phyloP scores from a whole-genome alignment of 257 asterid species.

The Voacanga thouarsii region DNA sequence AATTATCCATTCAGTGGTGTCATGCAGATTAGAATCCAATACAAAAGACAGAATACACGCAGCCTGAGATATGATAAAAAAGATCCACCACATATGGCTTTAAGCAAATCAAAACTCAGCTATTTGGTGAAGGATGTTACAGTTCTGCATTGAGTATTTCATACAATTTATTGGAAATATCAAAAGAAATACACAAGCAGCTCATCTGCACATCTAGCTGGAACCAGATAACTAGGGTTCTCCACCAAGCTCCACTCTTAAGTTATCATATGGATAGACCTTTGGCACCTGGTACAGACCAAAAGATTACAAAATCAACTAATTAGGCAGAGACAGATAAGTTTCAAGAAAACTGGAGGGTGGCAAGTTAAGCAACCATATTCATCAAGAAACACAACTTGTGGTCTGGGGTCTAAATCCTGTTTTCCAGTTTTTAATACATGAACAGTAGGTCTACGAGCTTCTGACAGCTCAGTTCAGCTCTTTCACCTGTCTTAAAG shows the following conservation, averaged over 20 bases:
- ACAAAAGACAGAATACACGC: not conserved
- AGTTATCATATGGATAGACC: slow-evolving; percentile 77
- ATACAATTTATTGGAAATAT: slow-evolving; percentile 11
- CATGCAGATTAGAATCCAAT: not conserved
- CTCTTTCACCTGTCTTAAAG: not conserved
- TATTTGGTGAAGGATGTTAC: slow-evolving; percentile 14
- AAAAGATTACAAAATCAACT: not conserved
- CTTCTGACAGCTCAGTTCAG: not conserved
- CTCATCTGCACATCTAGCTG: slow-evolving; percentile 3
- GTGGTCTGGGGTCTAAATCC: not conserved
- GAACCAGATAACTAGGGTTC: slow-evolving; percentile 42
- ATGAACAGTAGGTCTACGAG: not conserved
- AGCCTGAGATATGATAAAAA: not conserved
- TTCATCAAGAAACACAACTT: no score
- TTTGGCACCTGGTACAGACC: slow-evolving; percentile 48
- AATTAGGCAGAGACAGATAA: not conserved
- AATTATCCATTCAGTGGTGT: not conserved
- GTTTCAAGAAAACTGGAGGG: not conserved
- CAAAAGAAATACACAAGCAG: not conserved
- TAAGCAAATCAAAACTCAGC: slow-evolving; percentile 5
- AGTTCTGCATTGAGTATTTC: slow-evolving; percentile 23
- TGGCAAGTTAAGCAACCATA: not conserved
- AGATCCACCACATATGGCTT: slow-evolving; percentile 3
- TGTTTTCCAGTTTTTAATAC: not conserved
- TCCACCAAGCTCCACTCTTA: slow-evolving; percentile 85